Evolutionary conservation across 345 rosid species (phyloP).

Genomic region (Acer saccharum): DNA sequence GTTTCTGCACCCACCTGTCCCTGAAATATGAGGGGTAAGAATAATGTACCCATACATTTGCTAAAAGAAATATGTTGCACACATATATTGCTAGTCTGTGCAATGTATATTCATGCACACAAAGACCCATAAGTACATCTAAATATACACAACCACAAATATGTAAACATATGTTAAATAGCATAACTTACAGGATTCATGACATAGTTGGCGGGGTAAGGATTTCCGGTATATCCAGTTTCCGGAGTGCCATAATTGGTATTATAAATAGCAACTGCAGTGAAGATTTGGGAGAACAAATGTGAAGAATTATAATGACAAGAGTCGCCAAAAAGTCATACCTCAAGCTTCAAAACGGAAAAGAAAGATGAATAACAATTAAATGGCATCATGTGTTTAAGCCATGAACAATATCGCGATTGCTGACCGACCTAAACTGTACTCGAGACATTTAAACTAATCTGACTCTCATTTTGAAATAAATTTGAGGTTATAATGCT

Average conservation of each 20-base stretch:
- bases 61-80: neutral
- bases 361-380: neutral
- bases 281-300: conserved; percentile 9
- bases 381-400: neutral
- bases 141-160: conserved; percentile 14
- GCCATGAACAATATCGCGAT: neutral
- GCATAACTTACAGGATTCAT: conserved; percentile 78
- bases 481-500: neutral
- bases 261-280: conserved; percentile 59
- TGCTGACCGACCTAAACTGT: neutral
- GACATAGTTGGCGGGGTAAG: conserved; percentile 68
- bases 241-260: conserved; percentile 66
- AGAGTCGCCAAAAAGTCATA: neutral
- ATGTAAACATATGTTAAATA: neutral
- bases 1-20: conserved; percentile 62
- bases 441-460: neutral
- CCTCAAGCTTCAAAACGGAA: neutral
- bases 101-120: conserved; percentile 3
- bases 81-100: neutral
- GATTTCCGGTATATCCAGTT: conserved; percentile 62
- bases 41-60: neutral
- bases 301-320: neutral
- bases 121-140: neutral
- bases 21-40: conserved; percentile 36
- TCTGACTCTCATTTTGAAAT: neutral